phyloP scores from a whole-genome alignment of 2,329 filamentous ascomycete species.

The Fusarium brevicatenulatum region DNA sequence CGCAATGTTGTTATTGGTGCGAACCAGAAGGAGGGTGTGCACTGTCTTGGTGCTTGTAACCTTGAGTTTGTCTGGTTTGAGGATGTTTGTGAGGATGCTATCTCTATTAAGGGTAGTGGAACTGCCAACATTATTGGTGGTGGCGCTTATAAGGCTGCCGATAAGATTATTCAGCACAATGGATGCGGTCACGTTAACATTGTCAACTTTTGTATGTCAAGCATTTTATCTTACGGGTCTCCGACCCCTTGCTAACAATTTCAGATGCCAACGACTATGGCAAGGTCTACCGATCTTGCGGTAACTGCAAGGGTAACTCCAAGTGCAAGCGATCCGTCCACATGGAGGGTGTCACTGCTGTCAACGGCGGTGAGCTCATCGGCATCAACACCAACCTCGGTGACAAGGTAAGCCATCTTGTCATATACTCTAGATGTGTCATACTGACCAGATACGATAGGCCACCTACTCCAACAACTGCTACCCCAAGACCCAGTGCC shows the following conservation, averaged over 20 bases:
- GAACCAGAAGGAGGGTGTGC: conserved; percentile 57
- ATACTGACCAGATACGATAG: neutral
- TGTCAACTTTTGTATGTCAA: conserved; percentile 42
- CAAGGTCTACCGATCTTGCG: conserved; percentile 50
- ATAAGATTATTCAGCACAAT: conserved; percentile 61
- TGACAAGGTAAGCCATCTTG: conserved; percentile 17
- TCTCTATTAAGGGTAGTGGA: conserved; percentile 41
- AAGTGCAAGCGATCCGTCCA: conserved; percentile 54
- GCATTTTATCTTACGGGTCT: fast-evolving
- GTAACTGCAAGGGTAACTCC: conserved; percentile 45
- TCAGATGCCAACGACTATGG: conserved; percentile 56
- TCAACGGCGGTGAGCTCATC: conserved; percentile 53
- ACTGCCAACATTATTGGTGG: conserved; percentile 55
- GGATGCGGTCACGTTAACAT: conserved; percentile 56
- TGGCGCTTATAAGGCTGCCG: conserved; percentile 55
- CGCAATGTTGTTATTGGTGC: conserved; percentile 58
- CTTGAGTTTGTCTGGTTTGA: conserved; percentile 62
- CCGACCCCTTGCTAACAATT: fast-evolving
- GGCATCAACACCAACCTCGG: conserved; percentile 55
- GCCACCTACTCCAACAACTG: conserved; percentile 47
- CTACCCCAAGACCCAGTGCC: conserved; percentile 44
- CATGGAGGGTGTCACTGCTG: conserved; percentile 54
- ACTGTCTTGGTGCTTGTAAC: conserved; percentile 56
- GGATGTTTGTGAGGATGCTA: conserved; percentile 55
- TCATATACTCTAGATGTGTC: fast-evolving